These are phyloP conservation scores for Schizochytrium sp. DNA, from an alignment of 108 stramenopile species.

Conservation along the genomic window DNA sequence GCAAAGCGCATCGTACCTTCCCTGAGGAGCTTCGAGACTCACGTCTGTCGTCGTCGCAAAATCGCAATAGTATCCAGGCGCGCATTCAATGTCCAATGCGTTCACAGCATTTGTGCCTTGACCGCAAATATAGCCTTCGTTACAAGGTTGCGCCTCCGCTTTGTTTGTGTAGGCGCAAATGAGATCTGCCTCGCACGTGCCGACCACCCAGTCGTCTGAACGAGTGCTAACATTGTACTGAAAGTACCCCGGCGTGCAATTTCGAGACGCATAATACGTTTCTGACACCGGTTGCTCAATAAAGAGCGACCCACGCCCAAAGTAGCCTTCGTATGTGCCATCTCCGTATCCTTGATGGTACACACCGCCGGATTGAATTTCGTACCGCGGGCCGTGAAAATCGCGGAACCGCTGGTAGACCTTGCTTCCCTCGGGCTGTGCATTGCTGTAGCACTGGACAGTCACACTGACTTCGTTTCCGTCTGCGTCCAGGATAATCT, in stretches of 20 bases:
- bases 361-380: constrained; percentile 59
- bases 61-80: constrained; percentile 65
- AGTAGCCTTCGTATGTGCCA: constrained; percentile 38
- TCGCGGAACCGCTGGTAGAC: constrained; percentile 63
- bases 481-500: not conserved
- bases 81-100: constrained; percentile 40
- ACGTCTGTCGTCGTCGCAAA: constrained; percentile 73
- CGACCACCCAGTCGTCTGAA: constrained; percentile 62
- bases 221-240: constrained; percentile 58
- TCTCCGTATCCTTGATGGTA: constrained; percentile 64
- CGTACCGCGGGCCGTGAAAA: constrained; percentile 71
- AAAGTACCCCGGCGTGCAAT: constrained; percentile 65
- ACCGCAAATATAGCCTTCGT: constrained; percentile 69
- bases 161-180: constrained; percentile 47
- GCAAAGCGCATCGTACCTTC: constrained; percentile 59
- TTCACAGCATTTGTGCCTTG: constrained; percentile 50
- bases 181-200: constrained; percentile 77
- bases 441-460: constrained; percentile 61
- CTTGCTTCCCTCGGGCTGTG: constrained; percentile 52
- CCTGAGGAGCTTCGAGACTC: constrained; percentile 47
- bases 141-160: constrained; percentile 59
- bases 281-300: constrained; percentile 59
- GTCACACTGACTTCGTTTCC: not conserved
- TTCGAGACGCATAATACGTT: constrained; percentile 57
- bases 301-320: constrained; percentile 37